Evolutionary conservation across 441 rosid species (phyloP), one percentile per base, ranked within the genome.

Genomic region (Biscutella laevigata): DNA sequence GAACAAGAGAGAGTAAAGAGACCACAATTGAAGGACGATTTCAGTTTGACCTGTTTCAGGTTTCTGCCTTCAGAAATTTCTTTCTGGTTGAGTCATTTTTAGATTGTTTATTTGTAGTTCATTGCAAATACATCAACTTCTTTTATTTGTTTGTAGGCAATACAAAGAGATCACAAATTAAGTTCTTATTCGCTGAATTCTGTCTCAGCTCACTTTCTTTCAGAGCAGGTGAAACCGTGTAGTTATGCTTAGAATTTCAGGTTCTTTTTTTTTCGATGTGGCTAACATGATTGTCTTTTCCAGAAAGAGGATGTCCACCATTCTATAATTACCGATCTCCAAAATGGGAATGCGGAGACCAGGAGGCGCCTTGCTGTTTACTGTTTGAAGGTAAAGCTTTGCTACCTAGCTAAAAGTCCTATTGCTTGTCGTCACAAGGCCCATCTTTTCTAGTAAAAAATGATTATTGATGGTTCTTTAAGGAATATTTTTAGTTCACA

Each of bases 291-390:
- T 61, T 26, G 2, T 72, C 55, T 54, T 59, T 8, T 70, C 51
- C 78, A 92, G 97, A 92, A 88, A 75, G 99, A 88, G 78, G 97
- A 92, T 73, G 97, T 92, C 60, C 99, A 92, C 70, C 95, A 86
- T 77, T 92, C 99, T 63, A 92, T 88, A 54, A 88, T 92, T 71
- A 80, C 97, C 30, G 97, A 92, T 75, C 99, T 92, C 67, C 99
- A 92, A 76, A 88, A 84, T 67, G 97, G 99, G 59, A 92, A 88
- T 81, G 81, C 99, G 4, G 97, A 88, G 77, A 92, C 97, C 6
- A 82, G 99, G 80, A 86, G 97, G 71, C 83, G 97, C 45, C 97
- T 92, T 74, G 97, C 99, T 53, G 97, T 92, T 10, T 92, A 88
- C 71, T 92, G 99, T 78, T 66, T 92, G 74, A 92, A 92, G 97